phyloP scores from a whole-genome alignment of 1,284 basidiomycete species.

The Veloporphyrellus conicus region DNA sequence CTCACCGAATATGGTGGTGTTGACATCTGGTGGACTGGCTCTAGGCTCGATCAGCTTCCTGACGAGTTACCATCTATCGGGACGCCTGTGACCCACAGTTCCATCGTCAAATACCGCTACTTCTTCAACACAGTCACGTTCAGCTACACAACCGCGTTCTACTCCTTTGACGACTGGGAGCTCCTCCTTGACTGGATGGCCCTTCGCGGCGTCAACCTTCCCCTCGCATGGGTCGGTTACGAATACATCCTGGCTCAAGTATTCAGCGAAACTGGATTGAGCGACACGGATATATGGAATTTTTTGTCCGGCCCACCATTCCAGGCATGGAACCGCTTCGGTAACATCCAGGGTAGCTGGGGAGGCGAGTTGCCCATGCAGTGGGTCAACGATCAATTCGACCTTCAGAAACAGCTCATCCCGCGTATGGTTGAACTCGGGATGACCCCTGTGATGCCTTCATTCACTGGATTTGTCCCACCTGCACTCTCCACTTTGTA shows the following conservation, averaged over 20 bases:
- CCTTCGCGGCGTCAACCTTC: constrained; percentile 43
- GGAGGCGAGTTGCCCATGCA: constrained; percentile 34
- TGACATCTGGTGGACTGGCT: constrained; percentile 46
- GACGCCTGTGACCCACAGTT: constrained; percentile 28
- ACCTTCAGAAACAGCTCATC: constrained; percentile 38
- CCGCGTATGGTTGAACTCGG: constrained; percentile 43
- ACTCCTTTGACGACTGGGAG: constrained; percentile 41
- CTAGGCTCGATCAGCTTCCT: constrained; percentile 35
- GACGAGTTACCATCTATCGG: constrained; percentile 32
- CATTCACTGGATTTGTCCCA: constrained; percentile 45
- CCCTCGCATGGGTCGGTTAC: constrained; percentile 43
- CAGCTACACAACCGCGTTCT: constrained; percentile 42
- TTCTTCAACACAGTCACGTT: constrained; percentile 46
- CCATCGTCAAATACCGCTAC: constrained; percentile 40
- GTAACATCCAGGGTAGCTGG: constrained; percentile 43
- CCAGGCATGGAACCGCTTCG: constrained; percentile 43
- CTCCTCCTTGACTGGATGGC: constrained; percentile 46
- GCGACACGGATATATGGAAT: constrained; percentile 33
- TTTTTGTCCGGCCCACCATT: constrained; percentile 44
- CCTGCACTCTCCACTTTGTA: constrained; percentile 31
- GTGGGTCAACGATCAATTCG: constrained; percentile 41
- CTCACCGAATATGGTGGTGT: constrained; percentile 36
- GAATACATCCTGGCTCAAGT: constrained; percentile 39
- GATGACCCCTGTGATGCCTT: constrained; percentile 44
- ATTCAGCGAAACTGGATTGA: constrained; percentile 39